phyloP scores from a whole-genome alignment of 2,329 filamentous ascomycete species.

The Colletotrichum lentis region DNA sequence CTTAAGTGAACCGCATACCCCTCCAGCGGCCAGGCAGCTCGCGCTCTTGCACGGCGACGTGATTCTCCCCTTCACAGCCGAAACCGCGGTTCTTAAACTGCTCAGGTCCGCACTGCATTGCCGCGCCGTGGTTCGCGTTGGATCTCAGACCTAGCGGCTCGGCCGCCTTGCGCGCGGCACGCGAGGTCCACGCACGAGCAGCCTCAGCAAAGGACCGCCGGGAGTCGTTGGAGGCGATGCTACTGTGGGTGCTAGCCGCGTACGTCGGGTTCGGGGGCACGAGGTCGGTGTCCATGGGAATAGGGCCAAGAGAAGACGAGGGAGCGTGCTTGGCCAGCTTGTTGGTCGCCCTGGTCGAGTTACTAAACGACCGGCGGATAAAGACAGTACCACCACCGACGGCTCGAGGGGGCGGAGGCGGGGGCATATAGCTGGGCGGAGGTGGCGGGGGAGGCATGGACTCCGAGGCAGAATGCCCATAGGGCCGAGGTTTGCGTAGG shows the following conservation, averaged over 20 bases:
- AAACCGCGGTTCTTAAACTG: conserved; percentile 47
- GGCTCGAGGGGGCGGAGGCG: conserved; percentile 27
- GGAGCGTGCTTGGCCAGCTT: conserved; percentile 43
- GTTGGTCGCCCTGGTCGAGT: conserved; percentile 38
- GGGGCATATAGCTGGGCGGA: conserved; percentile 30
- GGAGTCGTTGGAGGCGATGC: conserved; percentile 37
- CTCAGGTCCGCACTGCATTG: conserved; percentile 54
- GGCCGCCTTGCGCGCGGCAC: conserved; percentile 31
- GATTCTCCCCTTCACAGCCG: conserved; percentile 29
- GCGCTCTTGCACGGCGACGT: conserved; percentile 23
- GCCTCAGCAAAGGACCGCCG: conserved; percentile 28
- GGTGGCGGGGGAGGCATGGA: conserved; percentile 44
- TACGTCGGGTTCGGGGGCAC: conserved; percentile 20
- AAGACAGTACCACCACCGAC: conserved; percentile 19
- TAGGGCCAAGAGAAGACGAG: conserved; percentile 20
- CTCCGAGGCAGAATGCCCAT: conserved; percentile 39
- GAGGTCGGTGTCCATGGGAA: conserved; percentile 25
- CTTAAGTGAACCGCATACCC: conserved; percentile 30
- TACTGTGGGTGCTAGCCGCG: conserved; percentile 33
- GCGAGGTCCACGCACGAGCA: conserved; percentile 30
- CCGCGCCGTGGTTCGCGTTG: conserved; percentile 57
- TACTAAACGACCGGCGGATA: conserved; percentile 34
- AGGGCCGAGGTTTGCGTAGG: conserved; percentile 44
- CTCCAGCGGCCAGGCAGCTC: conserved; percentile 31
- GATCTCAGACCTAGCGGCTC: conserved; percentile 52